phyloP scores from a whole-genome alignment of 495 filamentous ascomycete genomes.

The Penicillium salamii region DNA sequence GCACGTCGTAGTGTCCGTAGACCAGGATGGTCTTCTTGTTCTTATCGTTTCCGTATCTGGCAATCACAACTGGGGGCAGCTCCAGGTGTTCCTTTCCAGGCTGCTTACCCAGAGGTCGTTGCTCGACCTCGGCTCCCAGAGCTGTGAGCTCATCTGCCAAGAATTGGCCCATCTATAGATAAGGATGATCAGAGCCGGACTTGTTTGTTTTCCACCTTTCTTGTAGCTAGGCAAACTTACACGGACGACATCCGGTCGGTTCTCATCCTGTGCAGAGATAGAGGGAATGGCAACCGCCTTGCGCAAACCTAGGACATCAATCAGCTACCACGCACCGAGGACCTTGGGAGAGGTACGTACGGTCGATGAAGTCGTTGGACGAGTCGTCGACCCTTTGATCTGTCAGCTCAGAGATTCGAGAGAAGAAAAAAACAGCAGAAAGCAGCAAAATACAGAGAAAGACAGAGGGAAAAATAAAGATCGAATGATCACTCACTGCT shows the following conservation, averaged over 20 bases:
- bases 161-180: constrained; percentile 82
- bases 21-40: constrained; percentile 92
- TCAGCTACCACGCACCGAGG: constrained; percentile 9
- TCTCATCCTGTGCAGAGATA: constrained; percentile 83
- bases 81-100: constrained; percentile 85
- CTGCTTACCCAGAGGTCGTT: constrained; percentile 82
- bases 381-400: constrained; percentile 68
- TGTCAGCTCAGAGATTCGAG: no score
- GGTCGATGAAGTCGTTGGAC: constrained; percentile 82
- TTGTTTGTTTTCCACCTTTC: not conserved
- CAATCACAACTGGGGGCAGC: constrained; percentile 88
- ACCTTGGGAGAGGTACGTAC: constrained; percentile 38
- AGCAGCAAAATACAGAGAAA: no score
- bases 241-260: constrained; percentile 81
- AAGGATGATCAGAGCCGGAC: not conserved
- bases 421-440: no score
- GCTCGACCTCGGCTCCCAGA: constrained; percentile 82
- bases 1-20: constrained; percentile 99
- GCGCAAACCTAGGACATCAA: constrained; percentile 55
- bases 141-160: constrained; percentile 76
- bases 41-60: constrained; percentile 84
- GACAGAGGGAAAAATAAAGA: not conserved
- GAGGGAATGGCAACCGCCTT: constrained; percentile 96
- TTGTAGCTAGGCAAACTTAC: constrained; percentile 32
- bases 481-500: constrained; percentile 52